A percentile compares a stretch with the other conserved stretches of the same genome.
Evolutionary conservation across 441 rosid species (phyloP).

Genomic region (Isatis lusitanica): DNA sequence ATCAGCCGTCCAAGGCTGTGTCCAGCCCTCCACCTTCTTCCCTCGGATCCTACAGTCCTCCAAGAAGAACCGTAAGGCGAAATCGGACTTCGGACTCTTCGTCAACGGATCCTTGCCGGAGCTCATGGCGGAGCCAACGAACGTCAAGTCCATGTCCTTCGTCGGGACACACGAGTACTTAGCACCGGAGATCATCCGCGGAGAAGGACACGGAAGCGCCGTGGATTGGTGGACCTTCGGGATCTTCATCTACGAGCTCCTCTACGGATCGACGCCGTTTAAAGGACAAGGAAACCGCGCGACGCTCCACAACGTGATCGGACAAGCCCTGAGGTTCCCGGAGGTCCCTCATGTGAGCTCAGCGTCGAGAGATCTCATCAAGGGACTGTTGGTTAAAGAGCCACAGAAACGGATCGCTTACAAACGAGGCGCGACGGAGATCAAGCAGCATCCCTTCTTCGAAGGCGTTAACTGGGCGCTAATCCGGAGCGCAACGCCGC

Average conservation of each 20-base stretch:
- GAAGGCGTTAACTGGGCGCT: constrained; percentile 92
- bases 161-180: constrained; percentile 90
- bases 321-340: constrained; percentile 77
- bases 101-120: constrained; percentile 70
- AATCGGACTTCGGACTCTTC: constrained; percentile 67
- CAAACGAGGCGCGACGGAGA: constrained; percentile 85
- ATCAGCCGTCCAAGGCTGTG: constrained; percentile 54
- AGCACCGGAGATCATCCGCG: constrained; percentile 84
- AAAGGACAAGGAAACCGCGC: constrained; percentile 84
- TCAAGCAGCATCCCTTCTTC: constrained; percentile 84
- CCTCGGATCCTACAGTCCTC: constrained; percentile 67
- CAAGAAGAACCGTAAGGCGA: constrained; percentile 75
- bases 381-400: constrained; percentile 73
- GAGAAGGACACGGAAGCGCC: constrained; percentile 94
- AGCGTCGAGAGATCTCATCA: constrained; percentile 69
- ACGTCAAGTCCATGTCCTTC: constrained; percentile 85
- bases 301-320: constrained; percentile 75
- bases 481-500: constrained; percentile 76
- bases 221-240: constrained; percentile 97
- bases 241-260: constrained; percentile 74
- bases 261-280: constrained; percentile 81
- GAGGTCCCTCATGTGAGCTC: constrained; percentile 68
- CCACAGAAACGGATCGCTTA: constrained; percentile 77
- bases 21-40: constrained; percentile 75
- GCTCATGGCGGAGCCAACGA: constrained; percentile 87